phyloP scores from a whole-genome alignment of 2,329 filamentous ascomycete species.

The Xylaria sp. region DNA sequence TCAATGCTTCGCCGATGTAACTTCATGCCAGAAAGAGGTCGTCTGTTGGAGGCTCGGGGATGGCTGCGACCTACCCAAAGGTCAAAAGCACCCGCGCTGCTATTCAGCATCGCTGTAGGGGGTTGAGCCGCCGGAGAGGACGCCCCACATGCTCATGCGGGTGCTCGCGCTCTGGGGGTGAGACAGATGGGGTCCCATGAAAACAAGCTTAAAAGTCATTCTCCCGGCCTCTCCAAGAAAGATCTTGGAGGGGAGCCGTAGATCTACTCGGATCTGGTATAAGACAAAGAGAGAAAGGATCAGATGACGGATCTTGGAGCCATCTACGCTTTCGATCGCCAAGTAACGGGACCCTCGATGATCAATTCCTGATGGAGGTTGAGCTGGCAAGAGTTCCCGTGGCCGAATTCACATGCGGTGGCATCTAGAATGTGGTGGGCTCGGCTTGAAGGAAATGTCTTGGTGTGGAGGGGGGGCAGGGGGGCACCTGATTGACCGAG shows the following conservation, averaged over 20 bases:
- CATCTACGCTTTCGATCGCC: conserved; percentile 14
- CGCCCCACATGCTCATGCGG: conserved; percentile 24
- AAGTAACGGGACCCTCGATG: conserved; percentile 7
- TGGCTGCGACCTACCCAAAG: conserved; percentile 16
- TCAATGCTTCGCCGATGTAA: conserved; percentile 20
- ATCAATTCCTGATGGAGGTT: conserved; percentile 1
- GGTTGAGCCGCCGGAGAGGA: conserved; percentile 21
- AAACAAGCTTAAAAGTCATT: conserved; percentile 8
- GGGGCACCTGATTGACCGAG: conserved; percentile 31
- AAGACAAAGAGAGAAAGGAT: conserved; percentile 7
- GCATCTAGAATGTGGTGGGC: conserved; percentile 22
- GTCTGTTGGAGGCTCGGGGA: conserved; percentile 22
- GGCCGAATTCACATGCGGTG: conserved; percentile 31
- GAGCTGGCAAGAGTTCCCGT: conserved; percentile 24
- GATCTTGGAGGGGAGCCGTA: neutral
- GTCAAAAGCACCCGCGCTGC: conserved; percentile 16
- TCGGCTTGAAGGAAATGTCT: conserved; percentile 26
- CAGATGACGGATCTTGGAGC: conserved; percentile 18
- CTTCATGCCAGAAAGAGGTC: conserved; percentile 23
- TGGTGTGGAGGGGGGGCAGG: conserved; percentile 19
- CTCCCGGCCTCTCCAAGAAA: neutral
- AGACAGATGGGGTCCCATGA: conserved; percentile 9
- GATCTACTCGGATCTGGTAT: neutral
- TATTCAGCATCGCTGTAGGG: conserved; percentile 24
- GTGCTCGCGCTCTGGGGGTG: conserved; percentile 5